Evolutionary conservation across 345 rosid species (phyloP).

Genomic region (Angophora floribunda): DNA sequence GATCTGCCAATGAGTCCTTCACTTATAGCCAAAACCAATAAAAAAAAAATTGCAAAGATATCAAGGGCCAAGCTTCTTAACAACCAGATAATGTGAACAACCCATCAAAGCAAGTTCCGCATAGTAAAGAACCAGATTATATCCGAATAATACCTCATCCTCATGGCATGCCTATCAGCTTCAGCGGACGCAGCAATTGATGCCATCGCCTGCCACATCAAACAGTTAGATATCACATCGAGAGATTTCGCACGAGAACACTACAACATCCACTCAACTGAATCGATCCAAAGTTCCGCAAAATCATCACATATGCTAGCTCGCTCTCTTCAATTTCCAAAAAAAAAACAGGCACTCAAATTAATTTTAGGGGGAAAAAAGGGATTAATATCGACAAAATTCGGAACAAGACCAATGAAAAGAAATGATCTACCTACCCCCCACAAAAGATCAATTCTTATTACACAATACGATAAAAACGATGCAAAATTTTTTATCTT

Average conservation of each 20-base stretch:
- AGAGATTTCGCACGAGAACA: neutral
- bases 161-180: slow-evolving; percentile 81
- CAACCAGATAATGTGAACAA: neutral
- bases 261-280: neutral
- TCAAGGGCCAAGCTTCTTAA: neutral
- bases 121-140: neutral
- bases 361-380: neutral
- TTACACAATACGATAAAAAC: neutral
- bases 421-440: neutral
- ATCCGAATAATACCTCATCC: slow-evolving; percentile 41
- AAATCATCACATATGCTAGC: accelerated
- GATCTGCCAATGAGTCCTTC: too few relatives aligned
- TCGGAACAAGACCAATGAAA: accelerated
- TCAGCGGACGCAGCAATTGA: slow-evolving; percentile 82
- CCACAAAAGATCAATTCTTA: neutral
- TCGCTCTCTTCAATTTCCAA: neutral
- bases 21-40: too few relatives aligned
- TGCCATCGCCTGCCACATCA: slow-evolving; percentile 78
- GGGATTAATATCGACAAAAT: neutral
- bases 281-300: neutral
- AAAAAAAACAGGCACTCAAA: neutral
- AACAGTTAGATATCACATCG: neutral
- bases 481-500: neutral
- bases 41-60: too few relatives aligned
- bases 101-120: neutral